phyloP scores from a whole-genome alignment of 306 rosid species.

The Mimosa pudica region DNA sequence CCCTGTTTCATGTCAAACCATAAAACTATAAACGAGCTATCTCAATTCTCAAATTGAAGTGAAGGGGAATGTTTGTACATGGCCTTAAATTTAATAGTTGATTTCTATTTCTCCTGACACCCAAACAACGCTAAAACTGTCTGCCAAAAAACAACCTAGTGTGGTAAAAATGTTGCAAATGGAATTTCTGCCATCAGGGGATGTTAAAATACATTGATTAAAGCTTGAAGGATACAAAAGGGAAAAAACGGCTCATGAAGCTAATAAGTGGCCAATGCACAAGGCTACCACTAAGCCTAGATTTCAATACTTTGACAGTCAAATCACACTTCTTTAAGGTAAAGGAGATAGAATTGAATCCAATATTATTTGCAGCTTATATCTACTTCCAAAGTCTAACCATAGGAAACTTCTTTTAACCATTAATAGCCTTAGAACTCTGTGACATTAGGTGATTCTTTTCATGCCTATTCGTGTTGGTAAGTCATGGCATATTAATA shows the following conservation, averaged over 20 bases:
- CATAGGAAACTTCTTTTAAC: not conserved
- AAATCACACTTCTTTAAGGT: not conserved
- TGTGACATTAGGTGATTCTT: not conserved
- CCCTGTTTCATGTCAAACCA: not conserved
- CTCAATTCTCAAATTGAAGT: not conserved
- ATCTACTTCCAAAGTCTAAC: not conserved
- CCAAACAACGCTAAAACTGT: not conserved
- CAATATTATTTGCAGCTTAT: not conserved
- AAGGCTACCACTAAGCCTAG: not conserved
- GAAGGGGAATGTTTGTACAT: not conserved
- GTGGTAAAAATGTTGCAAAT: not conserved
- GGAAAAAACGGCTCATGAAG: not conserved
- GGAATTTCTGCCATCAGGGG: not conserved
- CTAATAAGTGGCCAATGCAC: not conserved
- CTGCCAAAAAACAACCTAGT: not conserved
- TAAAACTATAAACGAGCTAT: not conserved
- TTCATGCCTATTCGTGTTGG: not conserved
- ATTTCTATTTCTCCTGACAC: not conserved
- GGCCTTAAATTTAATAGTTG: not conserved
- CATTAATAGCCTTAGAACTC: not conserved
- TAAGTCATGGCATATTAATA: not conserved
- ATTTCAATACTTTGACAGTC: not conserved
- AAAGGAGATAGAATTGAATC: not conserved
- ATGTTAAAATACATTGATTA: not conserved
- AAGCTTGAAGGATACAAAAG: not conserved